These are phyloP conservation scores for Salix brachista DNA, from an alignment of 345 rosid species.

Conservation along the genomic window DNA sequence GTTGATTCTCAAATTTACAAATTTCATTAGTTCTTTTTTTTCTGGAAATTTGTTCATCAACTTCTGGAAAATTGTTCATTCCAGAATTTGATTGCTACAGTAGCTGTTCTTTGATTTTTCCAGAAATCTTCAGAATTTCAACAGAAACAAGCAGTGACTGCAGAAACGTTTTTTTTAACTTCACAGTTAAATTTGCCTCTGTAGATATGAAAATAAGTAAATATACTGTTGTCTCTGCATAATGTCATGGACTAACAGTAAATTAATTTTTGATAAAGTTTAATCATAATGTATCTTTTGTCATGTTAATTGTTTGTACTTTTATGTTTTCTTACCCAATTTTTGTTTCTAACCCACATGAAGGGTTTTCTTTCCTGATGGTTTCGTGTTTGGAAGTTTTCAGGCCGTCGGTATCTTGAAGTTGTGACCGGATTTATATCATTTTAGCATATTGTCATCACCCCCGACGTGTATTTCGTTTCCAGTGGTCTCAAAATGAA, in stretches of 20 bases:
- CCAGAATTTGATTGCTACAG: too few species aligned
- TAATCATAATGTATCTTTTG: slow-evolving; percentile 1
- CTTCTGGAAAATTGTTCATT: too few species aligned
- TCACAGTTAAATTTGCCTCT: neutral
- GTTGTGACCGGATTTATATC: slow-evolving; percentile 5
- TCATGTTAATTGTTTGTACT: slow-evolving; percentile 4
- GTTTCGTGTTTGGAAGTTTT: slow-evolving; percentile 20
- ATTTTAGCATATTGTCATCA: slow-evolving; percentile 13
- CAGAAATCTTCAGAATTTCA: too few species aligned
- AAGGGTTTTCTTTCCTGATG: slow-evolving; percentile 24
- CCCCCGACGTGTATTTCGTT: slow-evolving; percentile 24
- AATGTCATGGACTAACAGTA: neutral
- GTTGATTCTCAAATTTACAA: too few species aligned
- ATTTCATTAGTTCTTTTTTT: too few species aligned
- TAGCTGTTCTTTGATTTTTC: too few species aligned
- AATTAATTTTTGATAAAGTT: neutral
- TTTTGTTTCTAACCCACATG: slow-evolving; percentile 28
- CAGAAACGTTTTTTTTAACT: neutral
- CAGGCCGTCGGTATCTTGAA: slow-evolving; percentile 29
- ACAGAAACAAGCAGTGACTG: neutral
- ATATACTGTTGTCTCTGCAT: neutral
- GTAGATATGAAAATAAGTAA: neutral
- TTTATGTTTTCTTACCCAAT: neutral
- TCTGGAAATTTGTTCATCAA: too few species aligned
- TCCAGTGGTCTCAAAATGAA: slow-evolving; percentile 17